Evolutionary conservation across 495 filamentous ascomycete genomes (phyloP), one percentile per base, ranked within the genome.

Genomic region (Hypoxylon rickii): DNA sequence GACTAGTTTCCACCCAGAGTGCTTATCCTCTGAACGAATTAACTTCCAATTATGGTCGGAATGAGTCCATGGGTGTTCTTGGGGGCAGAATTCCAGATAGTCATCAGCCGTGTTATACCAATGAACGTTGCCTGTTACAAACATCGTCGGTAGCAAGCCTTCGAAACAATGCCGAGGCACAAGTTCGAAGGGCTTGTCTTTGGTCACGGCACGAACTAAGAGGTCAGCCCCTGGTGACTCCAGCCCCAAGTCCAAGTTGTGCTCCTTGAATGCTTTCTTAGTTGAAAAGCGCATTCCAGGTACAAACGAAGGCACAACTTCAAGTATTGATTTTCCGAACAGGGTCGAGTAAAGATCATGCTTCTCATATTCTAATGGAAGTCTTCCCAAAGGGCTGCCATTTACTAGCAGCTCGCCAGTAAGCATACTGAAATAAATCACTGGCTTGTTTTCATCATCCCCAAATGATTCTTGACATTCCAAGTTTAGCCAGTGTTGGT

Each of bases 371-470:
- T 73, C 54, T 3, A 18, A 11, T 0, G 84, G 84, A 0, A 85
- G 71, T 16, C 77, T 72, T 10, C 71, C 65, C 8, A 86, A 53
- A 0, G 82, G 83, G 1, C 63, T 55, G 1, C 81, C 82, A 50
- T 86, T 73, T 11, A 87, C 73, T 16, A 87, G 75, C 2, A 88
- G 71, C 24, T 76, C 68, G 0, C 82, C 82, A 1, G 72, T 79
- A 15, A 87, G 61, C 3, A 84, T 32, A 58, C 86, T 83, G 58
- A 73, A 83, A 17, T 79, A 72, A 2, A 86, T 71, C 1, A 16
- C 12, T 5, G 70, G 44, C 1, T 31, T 6, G 4, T 24, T 36
- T 2, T 42, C 17, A 19, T 32, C 50, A 11, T 12, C n/a, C 12
- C 17, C 39, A 13, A 6, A 49, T 12, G 37, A n/a, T n/a, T 51